phyloP scores from a whole-genome alignment of 441 rosid species.

The Flueggea neowawraea region DNA sequence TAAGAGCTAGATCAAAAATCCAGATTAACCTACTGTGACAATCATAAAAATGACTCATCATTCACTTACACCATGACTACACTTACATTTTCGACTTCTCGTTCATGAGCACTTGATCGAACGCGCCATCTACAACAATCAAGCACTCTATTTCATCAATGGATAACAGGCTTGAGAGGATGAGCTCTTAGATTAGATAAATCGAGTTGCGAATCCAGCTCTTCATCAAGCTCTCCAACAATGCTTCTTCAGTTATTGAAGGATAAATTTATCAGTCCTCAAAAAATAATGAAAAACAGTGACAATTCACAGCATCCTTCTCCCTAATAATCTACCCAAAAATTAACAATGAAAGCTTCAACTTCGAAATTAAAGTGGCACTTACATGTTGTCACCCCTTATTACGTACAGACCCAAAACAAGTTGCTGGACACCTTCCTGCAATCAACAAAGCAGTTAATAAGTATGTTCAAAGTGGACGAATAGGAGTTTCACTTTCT shows the following conservation, averaged over 20 bases:
- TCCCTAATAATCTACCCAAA: no score
- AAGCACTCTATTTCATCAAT: constrained; percentile 27
- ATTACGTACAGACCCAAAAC: constrained; percentile 94
- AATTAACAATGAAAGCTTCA: not conserved
- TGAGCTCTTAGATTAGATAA: constrained; percentile 83
- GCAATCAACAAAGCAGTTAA: constrained; percentile 16
- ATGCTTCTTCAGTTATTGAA: constrained; percentile 55
- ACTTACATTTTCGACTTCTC: no score
- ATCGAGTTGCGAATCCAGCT: constrained; percentile 72
- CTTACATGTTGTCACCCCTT: constrained; percentile 98
- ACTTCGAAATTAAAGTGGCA: not conserved
- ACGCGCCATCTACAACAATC: no score
- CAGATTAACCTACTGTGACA: no score
- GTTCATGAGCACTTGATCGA: no score
- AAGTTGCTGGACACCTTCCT: constrained; percentile 95
- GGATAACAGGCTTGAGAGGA: constrained; percentile 86
- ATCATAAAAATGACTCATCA: no score
- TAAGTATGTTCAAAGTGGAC: not conserved
- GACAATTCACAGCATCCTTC: no score
- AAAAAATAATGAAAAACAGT: no score
- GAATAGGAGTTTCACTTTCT: no score
- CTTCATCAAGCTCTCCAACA: constrained; percentile 89
- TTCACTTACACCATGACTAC: no score
- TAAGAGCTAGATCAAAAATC: no score
- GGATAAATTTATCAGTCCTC: not conserved